Base-by-base conservation (phyloP, 2,329 filamentous ascomycete genomes). In the Talaromyces marneffei region DNA sequence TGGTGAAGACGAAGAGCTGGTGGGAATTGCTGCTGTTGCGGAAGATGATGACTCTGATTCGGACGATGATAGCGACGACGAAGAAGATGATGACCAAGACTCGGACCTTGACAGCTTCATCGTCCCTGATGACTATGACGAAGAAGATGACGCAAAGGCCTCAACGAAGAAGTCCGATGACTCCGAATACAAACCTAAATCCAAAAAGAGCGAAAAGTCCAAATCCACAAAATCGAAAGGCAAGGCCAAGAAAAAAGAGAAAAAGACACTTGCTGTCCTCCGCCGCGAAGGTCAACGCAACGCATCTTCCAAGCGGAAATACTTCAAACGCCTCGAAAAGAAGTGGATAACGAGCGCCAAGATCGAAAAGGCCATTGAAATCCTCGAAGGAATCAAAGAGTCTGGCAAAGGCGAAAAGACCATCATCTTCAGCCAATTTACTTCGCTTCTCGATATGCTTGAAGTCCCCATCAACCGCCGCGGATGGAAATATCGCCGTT, bases 361-460 rank as follows among this genome's bases (percentile, higher is more conserved):
- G 74, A 86, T 91, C 31, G 83, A 85, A 23, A 87, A 87, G 70
- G 85, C 85, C 6, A 75, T 90, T 60, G 84, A 89, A 59, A 80
- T 92, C 6, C 76, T 93, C 12, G 71, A 77, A 10, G 72, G 77
- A 14, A 80, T 85, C 61, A 74, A 79, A 59, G 68, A 68, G n/a
- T 74, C 76, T 9, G 77, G 79, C 33, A 69, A 83, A 2, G 82
- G 81, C 1, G 87, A 91, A 71, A 93, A 93, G 74, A 90, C 88
- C 0, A 87, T 94, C 59, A 83, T 94, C 64, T 94, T 94, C 77
- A 90, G 86, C 61, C 89, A 92, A 68, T 94, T 90, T 77, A 92
- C 90, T 0, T 86, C 88, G 0, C 79, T 93, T 18, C 83, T 94
- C 2, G 90, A 93, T 72, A 80, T 93, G 4, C 78, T 93, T 16